These are phyloP conservation scores for Kingdonia uniflora DNA, from an alignment of 164 flowering plant species.

Conservation along the genomic window DNA sequence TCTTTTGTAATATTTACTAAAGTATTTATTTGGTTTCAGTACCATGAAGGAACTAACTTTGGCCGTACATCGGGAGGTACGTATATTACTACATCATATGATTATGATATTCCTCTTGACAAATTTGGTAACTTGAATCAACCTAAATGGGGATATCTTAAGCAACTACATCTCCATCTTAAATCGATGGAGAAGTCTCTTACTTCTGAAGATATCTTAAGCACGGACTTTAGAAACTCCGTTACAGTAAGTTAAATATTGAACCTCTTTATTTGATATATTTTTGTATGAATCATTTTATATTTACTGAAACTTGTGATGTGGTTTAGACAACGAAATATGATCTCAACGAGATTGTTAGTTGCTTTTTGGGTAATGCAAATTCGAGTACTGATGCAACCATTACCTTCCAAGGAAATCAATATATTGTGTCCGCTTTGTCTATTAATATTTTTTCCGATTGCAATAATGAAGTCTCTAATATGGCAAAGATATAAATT, in stretches of 20 bases:
- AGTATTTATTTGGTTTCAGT: too few species aligned
- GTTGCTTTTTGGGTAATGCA: constrained; percentile 16
- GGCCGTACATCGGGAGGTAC: constrained; percentile 9
- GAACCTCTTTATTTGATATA: neutral
- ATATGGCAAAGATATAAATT: constrained; percentile 49
- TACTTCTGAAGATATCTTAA: constrained; percentile 11
- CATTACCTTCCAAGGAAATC: constrained; percentile 1
- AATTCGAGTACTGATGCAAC: constrained; percentile 9
- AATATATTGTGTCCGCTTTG: constrained; percentile 54
- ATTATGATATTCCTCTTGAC: constrained; percentile 11
- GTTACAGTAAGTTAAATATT: too few species aligned
- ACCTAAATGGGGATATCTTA: too few species aligned
- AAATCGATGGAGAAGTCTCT: constrained; percentile 6
- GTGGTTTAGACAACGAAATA: neutral
- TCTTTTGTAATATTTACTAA: neutral
- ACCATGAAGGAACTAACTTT: constrained; percentile 10
- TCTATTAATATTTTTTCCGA: constrained; percentile 59
- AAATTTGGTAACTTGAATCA: constrained; percentile 19
- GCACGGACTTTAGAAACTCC: constrained; percentile 4
- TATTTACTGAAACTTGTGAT: neutral
- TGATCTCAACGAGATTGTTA: neutral
- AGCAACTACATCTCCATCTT: too few species aligned
- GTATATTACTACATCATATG: constrained; percentile 8
- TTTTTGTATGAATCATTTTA: neutral
- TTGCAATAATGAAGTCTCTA: constrained; percentile 37